Percentiles rank a stretch among this genome's conserved stretches.
Evolutionary conservation across 495 filamentous ascomycete genomes (phyloP).

Genomic region (Echria macrotheca): DNA sequence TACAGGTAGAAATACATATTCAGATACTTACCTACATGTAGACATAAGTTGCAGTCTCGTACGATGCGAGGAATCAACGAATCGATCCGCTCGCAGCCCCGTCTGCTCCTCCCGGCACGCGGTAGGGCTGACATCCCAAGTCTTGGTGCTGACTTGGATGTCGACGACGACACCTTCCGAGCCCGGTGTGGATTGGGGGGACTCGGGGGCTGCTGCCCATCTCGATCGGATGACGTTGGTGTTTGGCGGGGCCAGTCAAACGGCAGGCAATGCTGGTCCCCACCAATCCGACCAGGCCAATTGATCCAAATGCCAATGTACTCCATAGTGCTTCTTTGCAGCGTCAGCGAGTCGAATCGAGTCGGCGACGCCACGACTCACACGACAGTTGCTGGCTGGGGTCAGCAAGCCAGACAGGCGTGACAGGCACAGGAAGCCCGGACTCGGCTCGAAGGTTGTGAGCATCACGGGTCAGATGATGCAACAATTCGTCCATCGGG

Average conservation of each 20-base stretch:
- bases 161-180: too few species aligned
- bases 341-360: background rate
- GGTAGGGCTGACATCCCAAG: background rate
- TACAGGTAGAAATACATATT: too few species aligned
- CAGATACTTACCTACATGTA: too few species aligned
- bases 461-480: slow-evolving; percentile 19
- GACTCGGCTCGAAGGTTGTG: too few species aligned
- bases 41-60: too few species aligned
- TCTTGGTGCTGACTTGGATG: background rate
- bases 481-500: background rate
- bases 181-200: background rate
- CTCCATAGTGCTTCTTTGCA: too few species aligned
- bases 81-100: too few species aligned
- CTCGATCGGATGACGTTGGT: slow-evolving; percentile 9
- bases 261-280: background rate
- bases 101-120: background rate
- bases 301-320: background rate
- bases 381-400: background rate
- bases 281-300: background rate
- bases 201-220: background rate
- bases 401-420: too few species aligned
- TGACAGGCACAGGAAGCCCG: too few species aligned
- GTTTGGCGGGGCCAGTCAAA: background rate
- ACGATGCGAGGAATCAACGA: too few species aligned
- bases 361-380: background rate